These are phyloP conservation scores for Actinomucor elegans DNA, from an alignment of 371 early-diverging fungal genomes.

Conservation along the genomic window DNA sequence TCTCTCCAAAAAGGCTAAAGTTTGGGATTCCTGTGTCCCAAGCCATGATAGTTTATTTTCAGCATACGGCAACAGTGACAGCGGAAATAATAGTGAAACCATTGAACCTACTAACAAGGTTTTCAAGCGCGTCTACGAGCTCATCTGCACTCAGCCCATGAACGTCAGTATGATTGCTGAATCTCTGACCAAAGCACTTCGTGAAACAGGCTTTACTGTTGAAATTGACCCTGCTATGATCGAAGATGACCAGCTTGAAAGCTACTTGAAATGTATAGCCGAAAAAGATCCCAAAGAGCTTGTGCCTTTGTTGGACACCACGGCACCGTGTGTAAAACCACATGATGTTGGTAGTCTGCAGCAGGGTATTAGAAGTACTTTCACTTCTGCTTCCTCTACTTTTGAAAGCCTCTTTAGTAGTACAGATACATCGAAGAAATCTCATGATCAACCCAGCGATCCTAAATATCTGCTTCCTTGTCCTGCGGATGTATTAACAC, in stretches of 20 bases:
- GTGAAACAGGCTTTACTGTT: background rate
- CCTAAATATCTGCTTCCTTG: conserved; percentile 5
- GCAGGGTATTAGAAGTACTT: too few relatives aligned
- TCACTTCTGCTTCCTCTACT: too few relatives aligned
- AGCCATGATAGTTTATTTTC: background rate
- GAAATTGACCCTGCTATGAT: conserved; percentile 1
- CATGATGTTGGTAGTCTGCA: too few relatives aligned
- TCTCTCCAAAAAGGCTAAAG: conserved; percentile 2
- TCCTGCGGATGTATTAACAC: conserved; percentile 1
- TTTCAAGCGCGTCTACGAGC: conserved; percentile 10
- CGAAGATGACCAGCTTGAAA: conserved; percentile 3
- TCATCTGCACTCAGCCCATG: background rate
- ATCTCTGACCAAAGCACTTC: background rate
- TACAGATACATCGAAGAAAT: too few relatives aligned
- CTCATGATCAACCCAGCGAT: background rate
- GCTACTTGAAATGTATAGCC: conserved; percentile 1
- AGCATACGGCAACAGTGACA: background rate
- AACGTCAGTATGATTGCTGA: conserved; percentile 7
- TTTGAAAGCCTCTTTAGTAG: too few relatives aligned
- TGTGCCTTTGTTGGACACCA: background rate
- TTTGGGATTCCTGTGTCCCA: background rate
- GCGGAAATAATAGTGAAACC: background rate
- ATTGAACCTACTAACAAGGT: background rate
- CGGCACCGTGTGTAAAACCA: too few relatives aligned
- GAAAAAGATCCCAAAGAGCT: background rate